Percentiles rank a stretch among this genome's conserved stretches.
Evolutionary conservation across 257 asterid genomes (phyloP).

Genomic region (Solanum chiquidenum): DNA sequence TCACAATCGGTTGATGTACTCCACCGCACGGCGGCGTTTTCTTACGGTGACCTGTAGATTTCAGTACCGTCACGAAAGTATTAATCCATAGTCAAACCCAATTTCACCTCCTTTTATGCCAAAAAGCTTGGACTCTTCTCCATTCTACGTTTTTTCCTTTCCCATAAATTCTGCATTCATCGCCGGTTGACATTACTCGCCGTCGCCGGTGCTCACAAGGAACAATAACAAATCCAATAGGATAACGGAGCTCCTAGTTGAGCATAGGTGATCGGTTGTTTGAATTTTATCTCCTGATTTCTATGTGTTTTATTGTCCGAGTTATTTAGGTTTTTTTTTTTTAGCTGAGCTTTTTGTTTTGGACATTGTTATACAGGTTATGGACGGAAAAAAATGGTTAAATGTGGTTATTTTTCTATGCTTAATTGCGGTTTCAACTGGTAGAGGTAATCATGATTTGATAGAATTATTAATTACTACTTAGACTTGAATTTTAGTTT

Average conservation of each 20-base stretch:
- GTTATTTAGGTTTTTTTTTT: background rate
- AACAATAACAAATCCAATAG: background rate
- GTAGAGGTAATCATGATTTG: constrained; percentile 18
- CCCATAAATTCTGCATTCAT: background rate
- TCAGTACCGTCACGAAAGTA: background rate
- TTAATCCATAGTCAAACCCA: background rate
- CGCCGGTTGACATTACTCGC: constrained; percentile 1
- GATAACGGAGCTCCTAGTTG: background rate
- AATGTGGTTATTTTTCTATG: constrained; percentile 16
- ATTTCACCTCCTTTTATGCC: background rate
- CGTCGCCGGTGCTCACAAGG: background rate
- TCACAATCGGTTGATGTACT: background rate
- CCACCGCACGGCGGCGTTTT: background rate
- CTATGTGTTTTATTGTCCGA: background rate
- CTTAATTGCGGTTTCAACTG: constrained; percentile 13
- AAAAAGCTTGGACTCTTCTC: background rate
- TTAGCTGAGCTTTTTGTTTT: background rate
- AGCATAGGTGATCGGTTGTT: background rate
- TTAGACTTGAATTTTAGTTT: background rate
- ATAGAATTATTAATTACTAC: background rate
- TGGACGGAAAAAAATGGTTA: constrained; percentile 19
- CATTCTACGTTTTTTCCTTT: background rate
- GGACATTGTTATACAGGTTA: constrained; percentile 1
- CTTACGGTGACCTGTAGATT: background rate
- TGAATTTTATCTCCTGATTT: background rate